These are phyloP conservation scores for Hypholoma sublateritium DNA, from an alignment of 768 basidiomycete genomes.

Conservation along the genomic window DNA sequence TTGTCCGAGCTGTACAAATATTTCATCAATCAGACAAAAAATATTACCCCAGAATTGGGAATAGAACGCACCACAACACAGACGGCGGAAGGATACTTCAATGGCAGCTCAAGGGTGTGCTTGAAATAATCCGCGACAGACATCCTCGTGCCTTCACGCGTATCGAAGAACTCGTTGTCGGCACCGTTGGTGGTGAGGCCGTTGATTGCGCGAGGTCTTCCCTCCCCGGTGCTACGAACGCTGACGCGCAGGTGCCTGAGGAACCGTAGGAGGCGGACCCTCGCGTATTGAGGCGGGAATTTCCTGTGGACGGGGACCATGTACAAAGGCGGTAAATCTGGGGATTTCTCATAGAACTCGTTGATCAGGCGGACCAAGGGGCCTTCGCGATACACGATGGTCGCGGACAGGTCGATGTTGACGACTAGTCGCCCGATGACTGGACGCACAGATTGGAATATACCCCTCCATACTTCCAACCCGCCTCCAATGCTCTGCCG, in stretches of 20 bases:
- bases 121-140: conserved; percentile 43
- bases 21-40: too few species aligned
- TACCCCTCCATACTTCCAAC: conserved; percentile 74
- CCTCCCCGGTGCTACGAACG: conserved; percentile 22
- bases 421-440: conserved; percentile 61
- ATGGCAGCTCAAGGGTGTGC: conserved; percentile 19
- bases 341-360: conserved; percentile 40
- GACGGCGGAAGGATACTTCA: conserved; percentile 49
- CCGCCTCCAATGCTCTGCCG: conserved; percentile 56
- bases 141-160: conserved; percentile 43
- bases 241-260: conserved; percentile 33
- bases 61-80: conserved; percentile 51
- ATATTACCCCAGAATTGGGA: not conserved
- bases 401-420: conserved; percentile 79
- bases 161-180: conserved; percentile 41
- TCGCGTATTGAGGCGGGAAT: conserved; percentile 47
- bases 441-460: conserved; percentile 78
- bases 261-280: conserved; percentile 39
- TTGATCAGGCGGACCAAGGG: conserved; percentile 56
- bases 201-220: conserved; percentile 49
- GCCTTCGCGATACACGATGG: conserved; percentile 72
- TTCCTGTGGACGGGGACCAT: conserved; percentile 24
- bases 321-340: not conserved
- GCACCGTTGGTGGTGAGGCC: conserved; percentile 55
- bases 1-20: conserved; percentile 46